Evolutionary conservation across 371 early-diverging fungal species (phyloP).

Genomic region (Mucor mucedo): DNA sequence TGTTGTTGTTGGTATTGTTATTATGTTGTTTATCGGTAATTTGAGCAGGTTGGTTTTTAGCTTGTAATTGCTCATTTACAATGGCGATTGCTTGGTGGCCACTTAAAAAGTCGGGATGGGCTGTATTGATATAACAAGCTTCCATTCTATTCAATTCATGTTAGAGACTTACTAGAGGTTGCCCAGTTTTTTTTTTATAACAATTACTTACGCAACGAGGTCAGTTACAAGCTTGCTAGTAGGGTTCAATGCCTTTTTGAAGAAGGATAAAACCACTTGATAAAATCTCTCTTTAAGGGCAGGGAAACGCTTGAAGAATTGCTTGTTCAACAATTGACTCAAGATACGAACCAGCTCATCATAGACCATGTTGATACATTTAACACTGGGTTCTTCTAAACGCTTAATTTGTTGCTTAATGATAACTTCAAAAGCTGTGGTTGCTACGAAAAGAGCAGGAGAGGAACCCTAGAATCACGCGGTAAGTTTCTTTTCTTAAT

Average conservation of each 20-base stretch:
- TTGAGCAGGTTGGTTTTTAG: conserved; percentile 56
- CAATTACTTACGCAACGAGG: conserved; percentile 72
- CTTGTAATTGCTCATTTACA: conserved; percentile 81
- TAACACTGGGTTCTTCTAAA: conserved; percentile 94
- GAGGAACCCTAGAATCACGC: conserved; percentile 71
- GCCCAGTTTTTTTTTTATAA: neutral
- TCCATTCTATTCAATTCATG: conserved; percentile 72
- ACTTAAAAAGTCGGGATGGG: conserved; percentile 96
- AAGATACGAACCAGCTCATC: conserved; percentile 96
- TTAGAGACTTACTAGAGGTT: neutral
- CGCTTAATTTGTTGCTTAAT: conserved; percentile 97
- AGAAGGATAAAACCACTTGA: conserved; percentile 88
- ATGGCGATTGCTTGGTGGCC: conserved; percentile 96
- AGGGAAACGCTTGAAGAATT: conserved; percentile 95
- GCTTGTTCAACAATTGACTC: conserved; percentile 87
- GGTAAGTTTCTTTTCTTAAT: too few relatives aligned
- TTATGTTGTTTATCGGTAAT: conserved; percentile 55
- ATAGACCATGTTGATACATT: conserved; percentile 92
- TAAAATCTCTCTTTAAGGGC: conserved; percentile 90
- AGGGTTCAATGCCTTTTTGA: conserved; percentile 85
- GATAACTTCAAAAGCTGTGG: conserved; percentile 97
- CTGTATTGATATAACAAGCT: conserved; percentile 97
- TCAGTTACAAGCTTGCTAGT: conserved; percentile 95
- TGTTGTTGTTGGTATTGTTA: conserved; percentile 23
- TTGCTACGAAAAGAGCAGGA: conserved; percentile 96